Evolutionary conservation across 805 yeast species (phyloP).

Genomic region (Candida nemodendra): DNA sequence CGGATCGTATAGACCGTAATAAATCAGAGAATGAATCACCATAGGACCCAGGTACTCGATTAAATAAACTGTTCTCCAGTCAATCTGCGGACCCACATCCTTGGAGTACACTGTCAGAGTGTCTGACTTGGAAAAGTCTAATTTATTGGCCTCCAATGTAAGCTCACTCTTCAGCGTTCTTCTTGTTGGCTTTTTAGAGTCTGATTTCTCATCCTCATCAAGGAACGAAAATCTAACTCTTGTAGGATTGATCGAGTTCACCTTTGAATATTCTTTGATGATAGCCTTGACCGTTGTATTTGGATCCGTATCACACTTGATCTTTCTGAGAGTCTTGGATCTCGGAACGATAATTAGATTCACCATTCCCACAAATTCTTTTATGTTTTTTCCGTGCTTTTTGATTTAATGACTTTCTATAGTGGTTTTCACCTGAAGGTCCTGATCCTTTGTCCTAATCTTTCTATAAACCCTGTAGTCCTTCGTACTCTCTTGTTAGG

Average conservation of each 20-base stretch:
- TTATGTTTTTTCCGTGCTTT: no score
- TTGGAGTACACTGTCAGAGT: constrained; percentile 58
- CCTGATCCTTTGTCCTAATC: constrained; percentile 1
- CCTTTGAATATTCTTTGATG: constrained; percentile 43
- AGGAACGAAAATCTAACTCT: constrained; percentile 55
- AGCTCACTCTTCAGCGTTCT: constrained; percentile 45
- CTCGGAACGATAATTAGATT: constrained; percentile 55
- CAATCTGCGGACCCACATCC: constrained; percentile 90
- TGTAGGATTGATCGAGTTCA: constrained; percentile 38
- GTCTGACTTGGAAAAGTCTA: constrained; percentile 31
- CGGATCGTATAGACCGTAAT: constrained; percentile 40
- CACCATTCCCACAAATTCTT: no score
- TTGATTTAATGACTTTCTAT: no score
- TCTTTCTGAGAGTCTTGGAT: constrained; percentile 53
- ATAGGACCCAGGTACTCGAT: constrained; percentile 91
- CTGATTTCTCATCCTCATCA: constrained; percentile 27
- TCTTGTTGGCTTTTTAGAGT: constrained; percentile 35
- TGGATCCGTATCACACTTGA: constrained; percentile 40
- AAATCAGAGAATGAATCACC: constrained; percentile 71
- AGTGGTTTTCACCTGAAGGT: no score
- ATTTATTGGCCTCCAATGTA: constrained; percentile 46
- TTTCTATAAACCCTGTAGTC: no score
- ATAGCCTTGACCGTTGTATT: constrained; percentile 33
- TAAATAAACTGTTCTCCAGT: constrained; percentile 87
- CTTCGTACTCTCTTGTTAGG: no score